These are phyloP conservation scores for Mycena rosella DNA, from an alignment of 768 basidiomycete genomes.

Conservation along the genomic window DNA sequence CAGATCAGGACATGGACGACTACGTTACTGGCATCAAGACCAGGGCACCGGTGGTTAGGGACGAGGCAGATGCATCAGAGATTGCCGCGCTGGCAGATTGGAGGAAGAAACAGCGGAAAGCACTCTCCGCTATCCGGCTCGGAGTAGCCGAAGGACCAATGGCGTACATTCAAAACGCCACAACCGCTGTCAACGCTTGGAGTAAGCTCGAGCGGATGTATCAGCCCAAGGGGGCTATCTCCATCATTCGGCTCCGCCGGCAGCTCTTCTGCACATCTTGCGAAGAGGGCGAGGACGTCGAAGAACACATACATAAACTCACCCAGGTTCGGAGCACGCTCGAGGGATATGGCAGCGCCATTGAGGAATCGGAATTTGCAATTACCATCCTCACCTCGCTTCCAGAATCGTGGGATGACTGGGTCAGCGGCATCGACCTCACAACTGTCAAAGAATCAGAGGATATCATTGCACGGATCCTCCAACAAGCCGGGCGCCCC, in stretches of 20 bases:
- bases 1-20: conserved; percentile 31
- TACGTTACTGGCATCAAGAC: conserved; percentile 13
- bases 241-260: conserved; percentile 40
- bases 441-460: conserved; percentile 27
- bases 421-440: conserved; percentile 40
- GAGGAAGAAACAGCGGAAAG: conserved; percentile 42
- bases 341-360: conserved; percentile 34
- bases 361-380: conserved; percentile 47
- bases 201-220: conserved; percentile 41
- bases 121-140: conserved; percentile 45
- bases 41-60: not conserved
- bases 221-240: conserved; percentile 44
- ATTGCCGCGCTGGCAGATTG: not conserved
- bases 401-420: conserved; percentile 49
- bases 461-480: conserved; percentile 39
- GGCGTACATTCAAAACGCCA: conserved; percentile 41
- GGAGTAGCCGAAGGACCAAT: conserved; percentile 30
- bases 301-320: conserved; percentile 47
- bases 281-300: conserved; percentile 48
- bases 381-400: conserved; percentile 47
- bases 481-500: conserved; percentile 35
- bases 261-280: conserved; percentile 43
- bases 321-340: conserved; percentile 39
- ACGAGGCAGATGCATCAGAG: not conserved
- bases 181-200: conserved; percentile 46